Evolutionary conservation across 2,329 filamentous ascomycete genomes (phyloP), one percentile per base, ranked within the genome.

Genomic region (Colletotrichum sp.): DNA sequence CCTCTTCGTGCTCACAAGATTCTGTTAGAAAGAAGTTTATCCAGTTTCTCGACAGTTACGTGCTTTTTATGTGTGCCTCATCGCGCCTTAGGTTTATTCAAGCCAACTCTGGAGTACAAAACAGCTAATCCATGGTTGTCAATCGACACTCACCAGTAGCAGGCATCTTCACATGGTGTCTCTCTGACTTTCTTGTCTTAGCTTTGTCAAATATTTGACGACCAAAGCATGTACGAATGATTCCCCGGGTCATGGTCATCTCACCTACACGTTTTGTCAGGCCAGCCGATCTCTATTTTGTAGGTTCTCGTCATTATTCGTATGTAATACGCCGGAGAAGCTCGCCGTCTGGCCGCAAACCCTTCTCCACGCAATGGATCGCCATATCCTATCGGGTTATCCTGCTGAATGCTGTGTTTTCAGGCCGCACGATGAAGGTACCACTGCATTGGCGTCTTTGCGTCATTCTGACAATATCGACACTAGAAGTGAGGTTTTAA

Each of bases 1-100:
- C 4, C 36, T 39, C 36, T 39, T 39, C 36, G 36, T 39, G 36
- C 36, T 39, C 36, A 39, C 36, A 4, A 39, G 36, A 39, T 39
- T 39, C 36, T 39, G 36, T 1, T 18, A 0, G 0, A 39, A 39
- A 39, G 5, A 0, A 39, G 8, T 0, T 0, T 1, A 18, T 39
- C 34, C 0, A 39, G 1, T 0, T 39, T 39, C 36, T 39, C 36
- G 0, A 39, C 36, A 39, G 0, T 5, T 0, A 16, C 15, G 1
- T 39, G 5, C 1, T 3, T 39, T 39, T 39, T 39, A 3, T 39
- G 1, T 9, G 0, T 39, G 36, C 1, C 0, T 18, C 36, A 39
- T 39, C 0, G 0, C 15, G 15, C 9, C 36, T 39, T 0, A 18
- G 36, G 15, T 18, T 3, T 3, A 0, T 39, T 39, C 36, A 39